These are phyloP conservation scores for Pseudocercospora cruenta DNA, from an alignment of 2,329 filamentous ascomycete genomes.

Conservation along the genomic window DNA sequence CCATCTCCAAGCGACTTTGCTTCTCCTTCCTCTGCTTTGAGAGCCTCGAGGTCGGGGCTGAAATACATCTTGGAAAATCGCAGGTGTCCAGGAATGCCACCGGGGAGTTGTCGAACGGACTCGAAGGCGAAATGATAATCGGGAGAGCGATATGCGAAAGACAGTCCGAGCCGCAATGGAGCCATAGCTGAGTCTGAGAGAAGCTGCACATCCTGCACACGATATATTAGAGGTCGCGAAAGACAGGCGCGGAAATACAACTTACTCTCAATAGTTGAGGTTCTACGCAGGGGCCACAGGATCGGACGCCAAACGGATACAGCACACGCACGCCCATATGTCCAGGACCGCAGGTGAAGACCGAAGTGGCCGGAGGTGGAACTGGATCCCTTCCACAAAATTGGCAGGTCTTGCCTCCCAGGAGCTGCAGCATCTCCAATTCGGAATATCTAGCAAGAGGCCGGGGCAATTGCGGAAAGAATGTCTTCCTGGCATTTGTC, in stretches of 20 bases:
- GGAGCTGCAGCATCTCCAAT: conserved; percentile 75
- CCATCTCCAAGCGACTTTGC: conserved; percentile 69
- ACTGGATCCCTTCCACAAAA: conserved; percentile 60
- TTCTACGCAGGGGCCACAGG: conserved; percentile 69
- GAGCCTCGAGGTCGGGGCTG: conserved; percentile 62
- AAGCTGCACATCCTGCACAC: conserved; percentile 68
- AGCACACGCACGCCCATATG: conserved; percentile 63
- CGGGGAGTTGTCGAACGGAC: conserved; percentile 56
- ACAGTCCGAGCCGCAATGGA: conserved; percentile 68
- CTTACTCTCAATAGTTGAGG: conserved; percentile 67
- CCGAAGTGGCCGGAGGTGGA: conserved; percentile 39
- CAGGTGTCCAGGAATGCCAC: conserved; percentile 50
- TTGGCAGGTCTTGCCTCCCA: conserved; percentile 67
- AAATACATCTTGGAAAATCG: conserved; percentile 69
- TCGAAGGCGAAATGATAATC: conserved; percentile 64
- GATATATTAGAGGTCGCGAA: conserved; percentile 2
- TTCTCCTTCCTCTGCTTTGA: conserved; percentile 65
- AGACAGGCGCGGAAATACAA: conserved; percentile 9
- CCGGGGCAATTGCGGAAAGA: conserved; percentile 68
- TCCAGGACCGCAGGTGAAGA: conserved; percentile 66
- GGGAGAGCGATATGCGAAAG: conserved; percentile 67
- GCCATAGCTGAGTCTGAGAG: conserved; percentile 63
- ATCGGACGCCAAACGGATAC: conserved; percentile 71
- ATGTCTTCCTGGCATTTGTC: conserved; percentile 68
- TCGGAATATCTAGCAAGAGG: conserved; percentile 69